Base-by-base conservation (phyloP, 148 eudicot species). In the Euryodendron excelsum region DNA sequence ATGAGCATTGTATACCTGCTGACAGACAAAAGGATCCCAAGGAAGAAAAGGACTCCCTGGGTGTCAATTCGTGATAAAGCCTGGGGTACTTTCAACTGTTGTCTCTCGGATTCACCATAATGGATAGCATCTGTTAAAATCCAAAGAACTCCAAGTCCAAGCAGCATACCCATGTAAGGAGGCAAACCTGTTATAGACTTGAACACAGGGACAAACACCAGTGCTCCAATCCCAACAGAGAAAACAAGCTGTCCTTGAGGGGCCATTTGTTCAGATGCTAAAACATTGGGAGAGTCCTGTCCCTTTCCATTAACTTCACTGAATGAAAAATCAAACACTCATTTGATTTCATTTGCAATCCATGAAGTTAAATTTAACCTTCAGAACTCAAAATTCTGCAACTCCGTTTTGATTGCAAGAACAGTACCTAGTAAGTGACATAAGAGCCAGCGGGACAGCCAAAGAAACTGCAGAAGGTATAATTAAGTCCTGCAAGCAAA, bases 121-220 rank as follows among this genome's bases (percentile, higher is more conserved):
- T 96, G 99, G 75, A 96, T 96, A 69, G 98, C 99, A 88, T 96
- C 99, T 21, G 99, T 96, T 53, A 96, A 82, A 60, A 96, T 81
- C 99, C 98, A 96, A 50, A 96, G 95, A 81, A 96, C 92, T 59
- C 99, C 99, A 55, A 96, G 93, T 65, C 98, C 99, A 81, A 96
- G 89, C 76, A 96, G 90, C 80, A 96, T 96, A 41, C 99, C 99
- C 97, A 96, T 86, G 81, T 87, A 96, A 55, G 99, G 99, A 45
- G 99, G 99, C 84, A 96, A 81, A 28, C 99, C 99, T 41, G 99
- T 93, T 28, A 93, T 76, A 69, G 92, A 81, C 81, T 93, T 96
- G 89, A 96, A 96, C 36, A 88, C 92, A 1, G 99, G 99, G 82
- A 96, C 99, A 82, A 90, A 96, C 71, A 96, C 37, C 75, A 96